phyloP scores from a whole-genome alignment of 257 asterid genomes.

The Nicotiana knightiana region DNA sequence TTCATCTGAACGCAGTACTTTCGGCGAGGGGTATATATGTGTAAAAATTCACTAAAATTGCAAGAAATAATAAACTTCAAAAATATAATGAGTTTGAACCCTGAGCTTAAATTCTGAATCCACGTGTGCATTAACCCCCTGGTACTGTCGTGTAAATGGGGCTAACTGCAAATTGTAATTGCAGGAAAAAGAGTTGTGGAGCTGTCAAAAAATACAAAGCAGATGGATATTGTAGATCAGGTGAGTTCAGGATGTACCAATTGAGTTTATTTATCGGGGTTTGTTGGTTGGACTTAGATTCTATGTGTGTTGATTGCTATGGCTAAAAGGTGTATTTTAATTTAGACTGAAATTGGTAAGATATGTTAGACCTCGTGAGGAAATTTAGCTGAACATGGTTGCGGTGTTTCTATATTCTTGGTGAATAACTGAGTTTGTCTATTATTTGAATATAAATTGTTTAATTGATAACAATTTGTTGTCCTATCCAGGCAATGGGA shows the following conservation, averaged over 20 bases:
- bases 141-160: too few species aligned
- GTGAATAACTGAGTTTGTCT: background rate
- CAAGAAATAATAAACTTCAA: too few species aligned
- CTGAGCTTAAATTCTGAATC: too few species aligned
- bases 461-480: background rate
- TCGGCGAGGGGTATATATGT: too few species aligned
- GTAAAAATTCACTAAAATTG: too few species aligned
- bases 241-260: background rate
- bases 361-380: too few species aligned
- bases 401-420: background rate
- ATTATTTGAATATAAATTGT: background rate
- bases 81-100: too few species aligned
- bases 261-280: background rate
- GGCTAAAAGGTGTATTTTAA: background rate
- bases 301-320: background rate
- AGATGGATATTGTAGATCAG: background rate
- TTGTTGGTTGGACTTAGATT: background rate
- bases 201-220: background rate
- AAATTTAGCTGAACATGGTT: too few species aligned
- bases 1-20: too few species aligned
- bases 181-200: background rate
- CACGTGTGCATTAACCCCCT: too few species aligned
- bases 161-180: background rate
- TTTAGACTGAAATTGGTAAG: too few species aligned
- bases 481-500: background rate